phyloP scores from a whole-genome alignment of 2,329 filamentous ascomycete genomes.

The Cercospora sp. region DNA sequence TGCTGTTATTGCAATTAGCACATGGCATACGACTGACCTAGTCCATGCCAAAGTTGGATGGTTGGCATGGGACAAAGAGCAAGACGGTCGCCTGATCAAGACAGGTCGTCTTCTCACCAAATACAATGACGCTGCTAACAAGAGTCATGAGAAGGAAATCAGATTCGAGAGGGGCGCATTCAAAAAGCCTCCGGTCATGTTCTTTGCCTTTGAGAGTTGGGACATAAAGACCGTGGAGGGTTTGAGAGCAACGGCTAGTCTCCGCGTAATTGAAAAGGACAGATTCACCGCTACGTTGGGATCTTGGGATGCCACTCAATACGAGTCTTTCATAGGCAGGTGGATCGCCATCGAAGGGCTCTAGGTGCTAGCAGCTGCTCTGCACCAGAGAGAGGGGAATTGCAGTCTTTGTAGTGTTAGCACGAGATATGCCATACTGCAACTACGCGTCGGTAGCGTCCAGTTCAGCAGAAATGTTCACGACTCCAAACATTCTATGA shows the following conservation, averaged over 20 bases:
- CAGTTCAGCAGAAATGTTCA: no score
- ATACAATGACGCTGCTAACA: background rate
- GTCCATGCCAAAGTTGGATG: background rate
- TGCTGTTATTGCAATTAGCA: background rate
- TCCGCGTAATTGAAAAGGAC: background rate
- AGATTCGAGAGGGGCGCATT: background rate
- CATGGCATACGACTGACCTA: background rate
- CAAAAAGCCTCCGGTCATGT: background rate
- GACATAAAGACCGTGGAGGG: background rate
- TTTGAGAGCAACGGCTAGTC: no score
- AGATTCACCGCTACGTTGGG: background rate
- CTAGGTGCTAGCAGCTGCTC: background rate
- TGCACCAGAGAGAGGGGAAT: no score
- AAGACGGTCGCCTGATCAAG: background rate
- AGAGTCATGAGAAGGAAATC: background rate
- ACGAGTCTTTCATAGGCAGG: no score
- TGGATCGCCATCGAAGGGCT: background rate
- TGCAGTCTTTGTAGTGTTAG: no score
- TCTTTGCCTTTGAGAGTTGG: background rate
- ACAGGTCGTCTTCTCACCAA: background rate
- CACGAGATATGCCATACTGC: no score
- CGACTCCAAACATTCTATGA: no score
- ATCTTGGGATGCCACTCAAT: no score
- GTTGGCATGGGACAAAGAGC: background rate
- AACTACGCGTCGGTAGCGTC: no score